Base-by-base conservation (phyloP, 2,329 filamentous ascomycete species). In the Fusarium odoratissimum region DNA sequence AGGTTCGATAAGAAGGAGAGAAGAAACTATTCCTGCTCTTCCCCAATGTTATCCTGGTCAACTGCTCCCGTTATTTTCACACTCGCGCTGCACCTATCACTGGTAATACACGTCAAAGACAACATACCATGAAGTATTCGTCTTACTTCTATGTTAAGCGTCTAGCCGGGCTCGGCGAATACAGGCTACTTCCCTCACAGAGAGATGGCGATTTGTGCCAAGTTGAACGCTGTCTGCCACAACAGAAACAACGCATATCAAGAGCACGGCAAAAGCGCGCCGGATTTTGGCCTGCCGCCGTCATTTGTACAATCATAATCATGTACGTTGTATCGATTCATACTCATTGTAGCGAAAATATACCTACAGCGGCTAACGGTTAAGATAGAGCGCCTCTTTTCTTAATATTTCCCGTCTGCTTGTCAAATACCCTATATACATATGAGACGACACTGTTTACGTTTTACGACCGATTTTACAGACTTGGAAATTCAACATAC, bases 301-400 rank as follows among this genome's bases (percentile, higher is more conserved):
- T 59, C 16, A 16, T n/a, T 16, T 33, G n/a, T n/a, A 21, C 19
- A 23, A 16, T 37, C 9, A 11, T 60, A 9, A 35, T 60, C 19
- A 8, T 60, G 46, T 54, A 30, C 2, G 46, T 42, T n/a, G 4
- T 7, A 33, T n/a, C 17, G 21, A 41, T 11, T n/a, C 31, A 37
- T 19, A 9, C 11, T 37, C 7, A 8, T 10, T 1, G 13, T 6
- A 2, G 13, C 6, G 8, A 17, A 42, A 16, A 5, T 5, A 13
- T 25, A 44, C 16, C 8, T 16, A 14, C 12, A 31, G 17, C 21
- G 1, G 7, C 31, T 61, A 6, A 57, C 14, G 1, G 9, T 40
- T 28, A 6, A 37, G 12, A 23, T 3, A 55, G 58, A 17, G 37
- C 23, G 28, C 37, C 46, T 30, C 30, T 54, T 12, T n/a, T 42